Evolutionary conservation across 441 rosid genomes (phyloP).

Genomic region (Arabidopsis lyrata): DNA sequence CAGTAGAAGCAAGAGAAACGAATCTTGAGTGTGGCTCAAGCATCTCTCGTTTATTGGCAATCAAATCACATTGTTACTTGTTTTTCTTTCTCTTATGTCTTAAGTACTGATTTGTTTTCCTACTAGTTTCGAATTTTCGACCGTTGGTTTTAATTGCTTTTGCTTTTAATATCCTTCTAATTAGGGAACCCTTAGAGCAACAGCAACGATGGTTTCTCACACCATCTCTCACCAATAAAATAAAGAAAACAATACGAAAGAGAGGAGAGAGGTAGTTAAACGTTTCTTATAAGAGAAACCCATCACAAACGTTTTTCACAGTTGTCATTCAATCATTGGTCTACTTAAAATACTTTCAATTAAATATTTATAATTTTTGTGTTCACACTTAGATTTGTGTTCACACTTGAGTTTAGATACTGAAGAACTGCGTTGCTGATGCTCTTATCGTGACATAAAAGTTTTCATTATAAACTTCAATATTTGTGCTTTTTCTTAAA

Average conservation of each 20-base stretch:
- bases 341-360: too few species aligned
- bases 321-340: too few species aligned
- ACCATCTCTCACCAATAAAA: too few species aligned
- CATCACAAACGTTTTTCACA: too few species aligned
- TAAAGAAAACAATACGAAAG: too few species aligned
- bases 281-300: too few species aligned
- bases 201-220: too few species aligned
- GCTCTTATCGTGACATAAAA: conserved; percentile 14
- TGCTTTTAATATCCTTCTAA: not conserved
- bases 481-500: not conserved
- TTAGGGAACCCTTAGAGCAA: not conserved
- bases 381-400: too few species aligned
- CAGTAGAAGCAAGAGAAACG: conserved; percentile 51
- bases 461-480: conserved; percentile 10
- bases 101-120: conserved; percentile 10
- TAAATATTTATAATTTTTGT: too few species aligned
- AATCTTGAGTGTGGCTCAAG: conserved; percentile 5
- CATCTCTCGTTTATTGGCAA: not conserved
- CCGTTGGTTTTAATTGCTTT: conserved; percentile 12
- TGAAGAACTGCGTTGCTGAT: too few species aligned
- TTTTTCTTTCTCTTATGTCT: conserved; percentile 4
- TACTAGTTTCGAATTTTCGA: not conserved
- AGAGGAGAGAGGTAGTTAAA: too few species aligned
- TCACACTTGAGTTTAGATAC: too few species aligned
- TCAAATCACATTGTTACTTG: not conserved